phyloP scores from a whole-genome alignment of 306 rosid species.

The Castanospermum australe region DNA sequence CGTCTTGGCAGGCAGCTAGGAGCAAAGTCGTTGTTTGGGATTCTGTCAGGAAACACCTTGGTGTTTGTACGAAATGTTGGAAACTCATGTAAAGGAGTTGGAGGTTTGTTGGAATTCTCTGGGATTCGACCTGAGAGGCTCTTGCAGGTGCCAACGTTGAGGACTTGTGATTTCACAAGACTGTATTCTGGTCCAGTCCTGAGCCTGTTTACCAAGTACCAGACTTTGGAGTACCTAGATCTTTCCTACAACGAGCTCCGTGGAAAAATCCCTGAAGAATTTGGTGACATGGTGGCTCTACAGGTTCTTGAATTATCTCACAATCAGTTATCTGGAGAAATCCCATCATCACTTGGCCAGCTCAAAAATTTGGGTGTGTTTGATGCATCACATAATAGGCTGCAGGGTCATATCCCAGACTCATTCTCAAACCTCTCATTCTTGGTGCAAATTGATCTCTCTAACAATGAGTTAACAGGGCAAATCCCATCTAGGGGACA shows the following conservation, averaged over 20 bases:
- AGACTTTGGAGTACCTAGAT: constrained; percentile 90
- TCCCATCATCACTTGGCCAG: constrained; percentile 79
- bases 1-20: constrained; percentile 92
- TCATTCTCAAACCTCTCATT: constrained; percentile 91
- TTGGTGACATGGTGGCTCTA: constrained; percentile 91
- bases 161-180: constrained; percentile 88
- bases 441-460: constrained; percentile 89
- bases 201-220: constrained; percentile 84
- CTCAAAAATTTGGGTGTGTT: constrained; percentile 86
- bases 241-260: constrained; percentile 91
- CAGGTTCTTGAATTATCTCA: constrained; percentile 92
- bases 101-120: constrained; percentile 88
- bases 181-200: constrained; percentile 89
- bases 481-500: constrained; percentile 91
- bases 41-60: constrained; percentile 83
- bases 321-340: constrained; percentile 94
- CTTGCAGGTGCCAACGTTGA: constrained; percentile 72
- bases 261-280: constrained; percentile 83
- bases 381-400: constrained; percentile 86
- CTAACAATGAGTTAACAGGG: constrained; percentile 85
- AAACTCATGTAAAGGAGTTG: constrained; percentile 88
- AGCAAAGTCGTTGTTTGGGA: constrained; percentile 75
- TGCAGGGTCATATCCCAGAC: constrained; percentile 93
- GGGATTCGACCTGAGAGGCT: constrained; percentile 93
- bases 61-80: constrained; percentile 94